Evolutionary conservation across 805 yeast genomes (phyloP), one percentile per base, ranked within the genome.

Genomic region (Barnettozyma californica): DNA sequence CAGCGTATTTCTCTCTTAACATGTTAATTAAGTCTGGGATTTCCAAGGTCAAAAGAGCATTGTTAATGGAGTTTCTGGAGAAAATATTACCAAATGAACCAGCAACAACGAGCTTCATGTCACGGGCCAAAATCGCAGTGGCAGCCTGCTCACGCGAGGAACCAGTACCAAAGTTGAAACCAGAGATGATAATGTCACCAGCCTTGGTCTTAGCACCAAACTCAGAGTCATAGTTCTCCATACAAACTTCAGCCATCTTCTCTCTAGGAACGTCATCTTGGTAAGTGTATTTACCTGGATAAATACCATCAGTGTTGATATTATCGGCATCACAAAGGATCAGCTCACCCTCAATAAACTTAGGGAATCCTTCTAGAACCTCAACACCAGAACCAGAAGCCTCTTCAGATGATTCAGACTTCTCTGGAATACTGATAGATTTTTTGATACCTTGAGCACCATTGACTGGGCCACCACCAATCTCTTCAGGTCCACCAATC

Each of bases 81-180:
- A 94, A 94, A 60, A 92, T 94, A 73, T 94, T 95, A 62, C 97
- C 96, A 64, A 94, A 94, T 1, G 98, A 92, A 31, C 99, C 99
- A 13, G 97, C 87, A 50, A 95, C 96, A 20, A 94, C 96, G 56
- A 94, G 74, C 57, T 82, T 81, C 77, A 94, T 89, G 55, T 90
- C 98, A 61, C 95, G 81, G 38, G 99, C 98, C 56, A 94, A 75
- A 51, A 94, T 85, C 20, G 95, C 91, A n/a, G 99, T 94, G 31
- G 99, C 99, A 4, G 99, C 99, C 72, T 94, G 99, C 67, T 94
- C 99, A 71, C 99, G 83, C 23, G 97, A 89, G 9, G 97, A 91
- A 42, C 99, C 99, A 10, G 99, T 94, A 59, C 99, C 99, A 65
- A 94, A 94, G 67, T 94, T 94, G 75, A 73, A 94, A 16, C 99